Percentiles rank a stretch among this genome's conserved stretches.
phyloP scores from a whole-genome alignment of 768 basidiomycete species.

The Calvatia gigantea region DNA sequence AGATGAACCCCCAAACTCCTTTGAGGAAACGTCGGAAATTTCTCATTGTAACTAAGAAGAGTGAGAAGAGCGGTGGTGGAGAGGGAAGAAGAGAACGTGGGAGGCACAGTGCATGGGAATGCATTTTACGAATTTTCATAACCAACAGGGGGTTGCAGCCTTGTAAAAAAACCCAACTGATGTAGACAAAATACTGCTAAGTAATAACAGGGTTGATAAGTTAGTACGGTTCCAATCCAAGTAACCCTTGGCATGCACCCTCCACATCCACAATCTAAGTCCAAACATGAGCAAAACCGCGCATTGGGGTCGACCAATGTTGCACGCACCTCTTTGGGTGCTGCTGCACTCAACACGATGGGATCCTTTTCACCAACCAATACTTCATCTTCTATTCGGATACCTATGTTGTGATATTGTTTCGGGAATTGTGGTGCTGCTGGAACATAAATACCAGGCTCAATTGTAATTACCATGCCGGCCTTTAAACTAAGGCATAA shows the following conservation, averaged over 20 bases:
- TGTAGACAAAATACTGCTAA: too few relatives aligned
- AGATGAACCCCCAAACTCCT: too few relatives aligned
- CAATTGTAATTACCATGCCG: constrained; percentile 92
- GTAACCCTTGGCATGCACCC: constrained; percentile 69
- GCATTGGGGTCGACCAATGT: neutral
- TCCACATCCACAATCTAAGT: constrained; percentile 74
- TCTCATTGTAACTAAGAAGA: too few relatives aligned
- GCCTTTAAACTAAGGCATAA: constrained; percentile 51
- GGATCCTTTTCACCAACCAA: constrained; percentile 61
- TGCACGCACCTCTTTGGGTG: constrained; percentile 73
- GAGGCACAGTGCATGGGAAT: too few relatives aligned
- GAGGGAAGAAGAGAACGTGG: too few relatives aligned
- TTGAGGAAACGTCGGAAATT: too few relatives aligned
- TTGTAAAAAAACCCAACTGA: too few relatives aligned
- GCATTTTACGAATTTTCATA: too few relatives aligned
- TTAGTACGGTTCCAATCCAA: constrained; percentile 57
- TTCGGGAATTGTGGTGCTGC: constrained; percentile 74
- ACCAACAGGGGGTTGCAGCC: too few relatives aligned
- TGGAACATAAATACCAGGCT: constrained; percentile 92
- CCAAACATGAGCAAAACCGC: constrained; percentile 1
- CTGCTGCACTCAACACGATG: constrained; percentile 60
- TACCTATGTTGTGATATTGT: constrained; percentile 86
- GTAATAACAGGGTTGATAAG: too few relatives aligned
- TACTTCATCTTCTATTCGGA: constrained; percentile 92
- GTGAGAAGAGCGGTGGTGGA: too few relatives aligned